These are phyloP conservation scores for Trichocladium antarcticum DNA, from an alignment of 495 filamentous ascomycete genomes.

Conservation along the genomic window DNA sequence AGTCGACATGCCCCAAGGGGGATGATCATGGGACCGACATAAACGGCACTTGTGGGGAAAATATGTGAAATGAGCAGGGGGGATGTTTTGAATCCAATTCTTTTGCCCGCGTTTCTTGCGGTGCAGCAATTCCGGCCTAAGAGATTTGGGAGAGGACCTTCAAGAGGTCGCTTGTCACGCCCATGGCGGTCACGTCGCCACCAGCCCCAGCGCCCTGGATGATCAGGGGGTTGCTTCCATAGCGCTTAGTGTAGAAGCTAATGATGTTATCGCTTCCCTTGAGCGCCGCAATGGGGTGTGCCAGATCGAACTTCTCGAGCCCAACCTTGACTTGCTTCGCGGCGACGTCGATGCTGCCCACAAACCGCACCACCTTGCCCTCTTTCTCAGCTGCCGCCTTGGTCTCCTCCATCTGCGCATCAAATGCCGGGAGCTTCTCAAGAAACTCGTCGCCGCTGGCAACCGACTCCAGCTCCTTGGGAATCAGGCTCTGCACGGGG, in stretches of 20 bases:
- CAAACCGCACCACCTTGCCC: conserved; percentile 87
- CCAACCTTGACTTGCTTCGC: conserved; percentile 74
- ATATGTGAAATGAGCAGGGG: no score
- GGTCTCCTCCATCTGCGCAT: conserved; percentile 68
- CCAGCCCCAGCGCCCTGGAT: conserved; percentile 92
- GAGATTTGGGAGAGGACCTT: conserved; percentile 56
- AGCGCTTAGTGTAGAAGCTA: conserved; percentile 92
- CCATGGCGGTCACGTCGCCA: conserved; percentile 93
- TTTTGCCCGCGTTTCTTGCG: neutral
- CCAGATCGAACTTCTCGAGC: conserved; percentile 71
- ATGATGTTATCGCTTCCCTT: conserved; percentile 98
- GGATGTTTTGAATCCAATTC: neutral
- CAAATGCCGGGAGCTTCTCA: conserved; percentile 60
- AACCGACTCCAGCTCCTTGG: conserved; percentile 63
- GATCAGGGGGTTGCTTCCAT: conserved; percentile 78
- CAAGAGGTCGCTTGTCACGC: conserved; percentile 77
- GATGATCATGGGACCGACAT: no score
- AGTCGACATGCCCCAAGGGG: no score
- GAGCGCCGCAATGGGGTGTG: conserved; percentile 77
- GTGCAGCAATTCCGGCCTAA: conserved; percentile 4
- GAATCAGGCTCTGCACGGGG: conserved; percentile 85
- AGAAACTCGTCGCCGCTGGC: conserved; percentile 73
- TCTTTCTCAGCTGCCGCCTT: conserved; percentile 68
- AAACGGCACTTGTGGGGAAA: no score
- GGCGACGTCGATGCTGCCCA: conserved; percentile 79